Conservation (phyloP, 129 eudicot genomes). For the Kitagawia praeruptora region DNA sequence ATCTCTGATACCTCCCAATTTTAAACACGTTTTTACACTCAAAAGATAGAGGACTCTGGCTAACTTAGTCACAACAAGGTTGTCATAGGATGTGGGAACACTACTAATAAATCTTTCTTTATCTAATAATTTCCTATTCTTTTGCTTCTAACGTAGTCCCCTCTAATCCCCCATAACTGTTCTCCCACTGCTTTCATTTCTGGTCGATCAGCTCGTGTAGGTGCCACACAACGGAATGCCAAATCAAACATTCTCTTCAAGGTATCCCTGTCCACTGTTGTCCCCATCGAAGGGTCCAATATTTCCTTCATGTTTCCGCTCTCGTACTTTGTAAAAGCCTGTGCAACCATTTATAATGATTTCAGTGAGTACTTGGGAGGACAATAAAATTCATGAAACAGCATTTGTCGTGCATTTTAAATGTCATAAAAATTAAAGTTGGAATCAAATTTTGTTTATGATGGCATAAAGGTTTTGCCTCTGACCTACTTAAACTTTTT, state of each 20-base stretch:
- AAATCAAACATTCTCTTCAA: conserved; percentile 56
- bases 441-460: neutral
- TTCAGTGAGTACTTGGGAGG: neutral
- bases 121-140: conserved; percentile 20
- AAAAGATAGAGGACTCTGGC: neutral
- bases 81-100: neutral
- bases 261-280: conserved; percentile 40
- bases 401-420: neutral
- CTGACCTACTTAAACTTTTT: neutral
- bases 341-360: conserved; percentile 8
- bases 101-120: neutral
- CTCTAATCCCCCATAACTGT: conserved; percentile 74
- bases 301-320: conserved; percentile 50
- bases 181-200: conserved; percentile 85
- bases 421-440: neutral
- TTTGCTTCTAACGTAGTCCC: conserved; percentile 48
- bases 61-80: neutral
- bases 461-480: neutral
- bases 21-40: neutral
- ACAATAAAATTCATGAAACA: neutral
- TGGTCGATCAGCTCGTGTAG: conserved; percentile 73
- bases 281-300: conserved; percentile 69
- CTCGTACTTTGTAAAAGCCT: conserved; percentile 60
- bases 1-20: neutral
- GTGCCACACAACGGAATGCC: conserved; percentile 86